Base-by-base conservation (phyloP, 768 basidiomycete genomes). In the Serendipita indica region DNA sequence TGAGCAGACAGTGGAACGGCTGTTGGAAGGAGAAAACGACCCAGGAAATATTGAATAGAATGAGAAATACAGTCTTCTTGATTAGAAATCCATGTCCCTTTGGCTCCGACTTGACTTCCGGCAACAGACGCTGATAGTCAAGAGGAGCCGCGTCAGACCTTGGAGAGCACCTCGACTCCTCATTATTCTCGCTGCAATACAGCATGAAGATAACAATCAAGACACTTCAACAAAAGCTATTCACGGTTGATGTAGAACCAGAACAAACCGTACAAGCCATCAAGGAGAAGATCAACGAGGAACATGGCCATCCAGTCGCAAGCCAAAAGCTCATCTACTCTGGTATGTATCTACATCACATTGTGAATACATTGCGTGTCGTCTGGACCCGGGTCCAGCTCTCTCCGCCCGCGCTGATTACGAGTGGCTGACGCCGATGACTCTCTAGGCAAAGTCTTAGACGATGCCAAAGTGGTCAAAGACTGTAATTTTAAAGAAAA, bases 401-500 rank as follows among this genome's bases (percentile, higher is more conserved):
- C n/a, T 22, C 25, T 12, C 22, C 22, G 32, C 32, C n/a, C 32
- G 32, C 20, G 30, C 49, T 54, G 49, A 54, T 54, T 16, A 10
- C 32, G 49, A 2, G 27, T 18, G 52, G 6, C 39, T 37, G 34
- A 37, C 60, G 62, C 54, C 33, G 22, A 28, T 7, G 20, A 37
- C 30, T 32, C 57, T 62, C 25, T 68, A 96, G 94, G 96, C 58
- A 93, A 94, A 76, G 85, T 99, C 46, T 77, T 98, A 20, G 68
- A 80, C 7, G 92, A 99, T 69, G 80, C 82, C 60, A 93, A 92
- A 75, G 86, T 85, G 1, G 79, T 99, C 33, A 86, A 79, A 65
- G 84, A 86, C 45, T 87, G 85, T 66, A 81, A 85, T 58, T 88
- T 98, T 76, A 93, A 96, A 74, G 94, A 98, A 72, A 98, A 96